Evolutionary conservation across 768 basidiomycete species (phyloP).

Genomic region (Pleurotus eryngii): DNA sequence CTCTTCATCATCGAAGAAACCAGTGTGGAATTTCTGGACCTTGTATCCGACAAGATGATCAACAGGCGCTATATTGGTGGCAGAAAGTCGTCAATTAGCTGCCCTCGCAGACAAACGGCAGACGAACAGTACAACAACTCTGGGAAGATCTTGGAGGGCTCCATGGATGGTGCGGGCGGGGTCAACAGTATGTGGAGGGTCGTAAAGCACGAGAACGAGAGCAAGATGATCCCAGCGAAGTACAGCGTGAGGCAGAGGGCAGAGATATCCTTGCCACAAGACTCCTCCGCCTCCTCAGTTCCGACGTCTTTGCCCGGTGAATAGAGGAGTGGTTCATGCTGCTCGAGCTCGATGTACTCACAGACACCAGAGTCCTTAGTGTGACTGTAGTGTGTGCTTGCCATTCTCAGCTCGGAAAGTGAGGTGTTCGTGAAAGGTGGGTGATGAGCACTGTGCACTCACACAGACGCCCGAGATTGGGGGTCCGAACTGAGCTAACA

Average conservation of each 20-base stretch:
- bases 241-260: not conserved
- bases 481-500: too few relatives aligned
- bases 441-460: too few relatives aligned
- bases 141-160: not conserved
- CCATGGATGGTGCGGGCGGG: not conserved
- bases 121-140: not conserved
- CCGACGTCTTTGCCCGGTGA: not conserved
- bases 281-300: not conserved
- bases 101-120: not conserved
- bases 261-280: not conserved
- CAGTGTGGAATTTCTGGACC: not conserved
- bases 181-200: not conserved
- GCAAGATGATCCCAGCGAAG: not conserved
- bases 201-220: not conserved
- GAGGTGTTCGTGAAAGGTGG: too few relatives aligned
- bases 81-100: not conserved
- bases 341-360: not conserved
- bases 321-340: not conserved
- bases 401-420: too few relatives aligned
- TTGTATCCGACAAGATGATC: not conserved
- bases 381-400: not conserved
- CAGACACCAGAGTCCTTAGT: not conserved
- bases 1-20: constrained; percentile 1
- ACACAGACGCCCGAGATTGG: too few relatives aligned
- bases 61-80: not conserved